Percentiles rank a stretch among this genome's conserved stretches.
These are phyloP conservation scores for Chaetomium globosum DNA, from an alignment of 2,329 filamentous ascomycete species.

Conservation along the genomic window DNA sequence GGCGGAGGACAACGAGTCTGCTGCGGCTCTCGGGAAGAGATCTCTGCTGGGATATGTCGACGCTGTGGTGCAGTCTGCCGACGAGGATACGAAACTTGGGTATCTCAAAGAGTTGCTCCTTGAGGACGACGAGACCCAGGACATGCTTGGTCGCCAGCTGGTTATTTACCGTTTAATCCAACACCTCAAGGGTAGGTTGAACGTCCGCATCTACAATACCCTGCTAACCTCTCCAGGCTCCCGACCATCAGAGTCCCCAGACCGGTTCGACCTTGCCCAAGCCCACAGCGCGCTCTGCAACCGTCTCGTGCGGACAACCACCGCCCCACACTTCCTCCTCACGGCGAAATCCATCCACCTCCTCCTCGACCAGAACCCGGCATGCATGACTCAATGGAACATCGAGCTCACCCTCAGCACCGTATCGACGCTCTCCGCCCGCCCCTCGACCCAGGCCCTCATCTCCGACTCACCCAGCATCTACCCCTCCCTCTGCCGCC, in stretches of 20 bases:
- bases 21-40: conserved; percentile 39
- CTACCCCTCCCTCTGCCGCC: conserved; percentile 54
- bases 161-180: conserved; percentile 50
- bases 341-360: conserved; percentile 48
- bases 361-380: conserved; percentile 55
- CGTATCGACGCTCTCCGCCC: conserved; percentile 45
- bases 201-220: background rate
- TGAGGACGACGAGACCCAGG: conserved; percentile 39
- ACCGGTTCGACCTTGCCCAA: conserved; percentile 45
- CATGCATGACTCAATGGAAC: conserved; percentile 60
- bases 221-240: conserved; percentile 21
- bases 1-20: conserved; percentile 28
- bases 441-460: conserved; percentile 34
- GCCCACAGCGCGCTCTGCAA: conserved; percentile 48
- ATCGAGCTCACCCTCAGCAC: conserved; percentile 56
- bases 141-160: conserved; percentile 47
- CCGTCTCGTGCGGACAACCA: conserved; percentile 40
- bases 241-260: conserved; percentile 18
- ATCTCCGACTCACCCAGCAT: conserved; percentile 43
- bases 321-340: conserved; percentile 43
- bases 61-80: conserved; percentile 34
- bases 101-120: conserved; percentile 48
- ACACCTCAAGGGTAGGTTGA: conserved; percentile 45
- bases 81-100: conserved; percentile 40
- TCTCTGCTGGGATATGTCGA: conserved; percentile 39